phyloP scores from a whole-genome alignment of 768 basidiomycete genomes.

The Amyloporia xantha region DNA sequence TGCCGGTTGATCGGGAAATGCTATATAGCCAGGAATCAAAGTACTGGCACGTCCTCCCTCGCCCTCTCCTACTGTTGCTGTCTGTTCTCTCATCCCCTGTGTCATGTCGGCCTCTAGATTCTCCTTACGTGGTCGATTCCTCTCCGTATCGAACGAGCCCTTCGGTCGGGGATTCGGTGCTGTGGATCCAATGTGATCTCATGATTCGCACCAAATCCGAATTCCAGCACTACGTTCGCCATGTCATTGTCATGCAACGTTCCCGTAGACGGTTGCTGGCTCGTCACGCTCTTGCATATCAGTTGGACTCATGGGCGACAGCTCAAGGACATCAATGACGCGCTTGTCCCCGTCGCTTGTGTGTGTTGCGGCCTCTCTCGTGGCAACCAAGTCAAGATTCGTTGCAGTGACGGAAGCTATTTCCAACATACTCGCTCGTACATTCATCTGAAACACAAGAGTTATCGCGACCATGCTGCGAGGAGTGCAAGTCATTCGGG shows the following conservation, averaged over 20 bases:
- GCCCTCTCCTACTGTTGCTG: constrained; percentile 1
- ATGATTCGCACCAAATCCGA: not conserved
- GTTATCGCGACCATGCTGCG: not conserved
- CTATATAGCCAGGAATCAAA: constrained; percentile 4
- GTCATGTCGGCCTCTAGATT: not conserved
- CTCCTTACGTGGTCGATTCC: not conserved
- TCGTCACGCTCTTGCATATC: too few species aligned
- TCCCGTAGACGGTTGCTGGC: too few species aligned
- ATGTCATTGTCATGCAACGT: not conserved
- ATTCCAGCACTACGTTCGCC: not conserved
- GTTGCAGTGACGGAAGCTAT: not conserved
- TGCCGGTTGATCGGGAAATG: constrained; percentile 12
- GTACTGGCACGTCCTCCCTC: not conserved
- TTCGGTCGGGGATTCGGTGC: not conserved
- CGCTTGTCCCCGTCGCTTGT: not conserved
- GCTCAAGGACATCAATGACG: not conserved
- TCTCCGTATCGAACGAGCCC: not conserved
- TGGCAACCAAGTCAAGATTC: not conserved
- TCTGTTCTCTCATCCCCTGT: not conserved
- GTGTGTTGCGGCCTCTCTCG: not conserved
- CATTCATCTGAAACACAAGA: not conserved
- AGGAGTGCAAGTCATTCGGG: not conserved
- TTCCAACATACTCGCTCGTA: not conserved
- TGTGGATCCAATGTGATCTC: not conserved
- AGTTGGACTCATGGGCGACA: too few species aligned